These are phyloP conservation scores for Diophrys sp. DNA, from an alignment of 73 alveolate genomes.

Conservation along the genomic window DNA sequence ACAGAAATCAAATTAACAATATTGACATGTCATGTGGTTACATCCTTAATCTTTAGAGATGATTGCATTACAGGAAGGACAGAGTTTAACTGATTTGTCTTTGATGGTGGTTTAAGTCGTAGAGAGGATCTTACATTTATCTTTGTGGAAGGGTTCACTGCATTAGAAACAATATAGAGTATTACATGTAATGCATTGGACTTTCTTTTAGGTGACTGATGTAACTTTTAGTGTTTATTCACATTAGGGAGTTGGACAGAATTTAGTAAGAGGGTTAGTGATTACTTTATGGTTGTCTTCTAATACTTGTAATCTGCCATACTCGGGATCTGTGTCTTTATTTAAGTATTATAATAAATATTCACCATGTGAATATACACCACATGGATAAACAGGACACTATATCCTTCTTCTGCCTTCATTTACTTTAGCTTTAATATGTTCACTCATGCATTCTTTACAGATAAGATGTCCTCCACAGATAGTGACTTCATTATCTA, in stretches of 20 bases:
- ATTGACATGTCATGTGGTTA: background rate
- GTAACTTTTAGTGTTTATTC: background rate
- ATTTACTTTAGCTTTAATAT: too few species aligned
- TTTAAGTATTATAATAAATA: too few species aligned
- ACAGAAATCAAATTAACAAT: background rate
- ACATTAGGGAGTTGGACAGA: background rate
- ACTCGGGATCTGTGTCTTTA: background rate
- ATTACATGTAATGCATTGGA: background rate
- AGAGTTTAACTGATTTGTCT: background rate
- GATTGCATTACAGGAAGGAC: background rate
- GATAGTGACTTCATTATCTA: background rate
- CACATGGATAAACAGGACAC: background rate
- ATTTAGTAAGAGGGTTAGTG: background rate
- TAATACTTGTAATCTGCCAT: background rate
- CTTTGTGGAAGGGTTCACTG: background rate
- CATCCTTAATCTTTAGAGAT: background rate
- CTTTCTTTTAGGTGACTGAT: background rate
- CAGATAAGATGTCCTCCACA: background rate
- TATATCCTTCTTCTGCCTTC: background rate
- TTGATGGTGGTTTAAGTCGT: background rate
- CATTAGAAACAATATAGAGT: background rate
- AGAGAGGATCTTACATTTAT: background rate
- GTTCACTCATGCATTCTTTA: background rate
- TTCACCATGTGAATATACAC: too few species aligned
- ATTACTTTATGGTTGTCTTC: background rate